Base-by-base conservation (phyloP, 805 yeast genomes). In the Monosporozyma aerobia region DNA sequence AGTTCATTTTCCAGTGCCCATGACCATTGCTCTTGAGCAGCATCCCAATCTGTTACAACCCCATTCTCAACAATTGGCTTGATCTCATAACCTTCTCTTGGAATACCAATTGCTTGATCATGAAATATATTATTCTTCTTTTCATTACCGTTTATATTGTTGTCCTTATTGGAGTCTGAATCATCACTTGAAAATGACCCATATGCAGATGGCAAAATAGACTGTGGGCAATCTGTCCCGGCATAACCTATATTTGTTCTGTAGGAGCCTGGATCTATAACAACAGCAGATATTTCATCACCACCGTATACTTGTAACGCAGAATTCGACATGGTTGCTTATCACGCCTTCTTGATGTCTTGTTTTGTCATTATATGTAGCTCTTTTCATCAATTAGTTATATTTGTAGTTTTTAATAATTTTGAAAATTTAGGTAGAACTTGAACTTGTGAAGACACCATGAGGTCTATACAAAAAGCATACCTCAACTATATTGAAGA, bases 221-320 rank as follows among this genome's bases (percentile, higher is more conserved):
- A 72, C 57, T 83, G 79, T 11, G 99, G 99, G 51, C 80, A 77
- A 64, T 90, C 97, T 53, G 89, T 92, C 10, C 98, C 98, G 3
- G 97, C 90, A 68, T 80, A 90, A 1, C 99, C 99, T 19, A 85
- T 81, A 51, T 92, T 81, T 6, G 97, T 89, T 54, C 81, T 73
- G 56, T 76, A 81, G 10, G 96, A 84, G 37, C 98, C 98, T 1
- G 96, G 90, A 63, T 94, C 98, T 27, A 92, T 74, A 35, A 92
- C 95, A 2, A 94, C 77, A 29, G 98, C 96, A 57, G 89, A 82
- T 57, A 94, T 84, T 67, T 92, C 99, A 70, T 92, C 75, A 22
- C 81, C 82, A 29, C 82, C 82, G 57, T 77, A 78, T 0, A 77
- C 76, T 57, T 77, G 81, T 35, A 78, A 73, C 6, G 77, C 75